These are phyloP conservation scores for Magnusiomyces suaveolens DNA, from an alignment of 1,139 yeast genomes.

Conservation along the genomic window DNA sequence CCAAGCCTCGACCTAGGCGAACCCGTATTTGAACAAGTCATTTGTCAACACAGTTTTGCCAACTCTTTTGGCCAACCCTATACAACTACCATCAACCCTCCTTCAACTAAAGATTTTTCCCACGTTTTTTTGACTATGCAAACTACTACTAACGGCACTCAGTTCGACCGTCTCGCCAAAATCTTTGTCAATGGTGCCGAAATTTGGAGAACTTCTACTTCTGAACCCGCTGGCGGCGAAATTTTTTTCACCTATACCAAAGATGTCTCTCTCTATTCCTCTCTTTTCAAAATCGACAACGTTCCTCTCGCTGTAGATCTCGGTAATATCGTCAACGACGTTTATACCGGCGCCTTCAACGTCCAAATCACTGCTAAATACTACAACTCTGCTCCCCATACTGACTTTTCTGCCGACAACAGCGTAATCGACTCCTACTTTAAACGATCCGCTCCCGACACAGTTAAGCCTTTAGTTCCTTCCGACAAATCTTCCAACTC, in stretches of 20 bases:
- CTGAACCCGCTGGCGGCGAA: conserved; percentile 55
- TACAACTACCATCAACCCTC: conserved; percentile 34
- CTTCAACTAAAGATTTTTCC: conserved; percentile 40
- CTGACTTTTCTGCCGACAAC: background rate
- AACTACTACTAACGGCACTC: conserved; percentile 55
- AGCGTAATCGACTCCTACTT: conserved; percentile 12
- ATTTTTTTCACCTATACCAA: conserved; percentile 41
- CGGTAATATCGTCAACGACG: conserved; percentile 45
- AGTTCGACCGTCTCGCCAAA: conserved; percentile 69
- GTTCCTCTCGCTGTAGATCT: conserved; percentile 50
- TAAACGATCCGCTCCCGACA: conserved; percentile 12
- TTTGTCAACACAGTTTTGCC: conserved; percentile 34
- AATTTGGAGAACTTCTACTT: conserved; percentile 78
- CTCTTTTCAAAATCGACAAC: conserved; percentile 40
- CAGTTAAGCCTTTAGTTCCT: conserved; percentile 14
- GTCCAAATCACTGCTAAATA: conserved; percentile 45
- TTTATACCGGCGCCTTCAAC: conserved; percentile 53
- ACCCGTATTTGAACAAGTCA: conserved; percentile 8
- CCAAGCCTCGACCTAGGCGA: conserved; percentile 10
- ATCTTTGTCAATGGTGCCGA: conserved; percentile 56
- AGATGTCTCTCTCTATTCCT: conserved; percentile 53
- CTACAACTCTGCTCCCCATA: conserved; percentile 31
- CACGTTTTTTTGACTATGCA: conserved; percentile 52
- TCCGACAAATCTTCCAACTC: background rate
- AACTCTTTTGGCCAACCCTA: conserved; percentile 53